phyloP scores from a whole-genome alignment of 139 green algal genomes.

The Chlamydomonas sphaeroides region DNA sequence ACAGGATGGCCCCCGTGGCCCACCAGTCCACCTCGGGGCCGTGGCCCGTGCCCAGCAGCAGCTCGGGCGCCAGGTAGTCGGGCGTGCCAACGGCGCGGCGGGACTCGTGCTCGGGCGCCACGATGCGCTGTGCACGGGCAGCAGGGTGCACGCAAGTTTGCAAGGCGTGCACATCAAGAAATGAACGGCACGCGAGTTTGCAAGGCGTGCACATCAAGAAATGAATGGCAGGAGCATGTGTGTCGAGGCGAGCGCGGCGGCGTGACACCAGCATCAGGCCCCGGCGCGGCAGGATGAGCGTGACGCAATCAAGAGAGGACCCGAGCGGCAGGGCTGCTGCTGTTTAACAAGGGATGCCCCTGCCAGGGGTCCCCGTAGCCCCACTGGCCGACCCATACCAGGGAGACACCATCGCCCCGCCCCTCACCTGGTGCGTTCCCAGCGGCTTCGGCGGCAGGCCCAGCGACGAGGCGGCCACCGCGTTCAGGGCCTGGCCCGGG shows the following conservation, averaged over 20 bases:
- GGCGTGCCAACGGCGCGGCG: slow-evolving; percentile 86
- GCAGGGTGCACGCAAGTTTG: background rate
- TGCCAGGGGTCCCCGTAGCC: too few relatives aligned
- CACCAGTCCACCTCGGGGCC: slow-evolving; percentile 93
- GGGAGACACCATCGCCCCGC: too few relatives aligned
- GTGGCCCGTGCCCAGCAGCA: slow-evolving; percentile 79
- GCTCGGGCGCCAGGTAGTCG: slow-evolving; percentile 96
- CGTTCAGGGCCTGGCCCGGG: background rate
- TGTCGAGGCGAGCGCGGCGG: too few relatives aligned
- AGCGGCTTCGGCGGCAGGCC: slow-evolving; percentile 3
- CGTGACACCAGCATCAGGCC: too few relatives aligned
- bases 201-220: too few relatives aligned
- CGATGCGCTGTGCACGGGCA: slow-evolving; percentile 33
- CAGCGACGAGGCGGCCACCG: background rate
- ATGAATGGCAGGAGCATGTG: too few relatives aligned
- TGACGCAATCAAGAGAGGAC: too few relatives aligned
- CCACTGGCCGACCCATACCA: too few relatives aligned
- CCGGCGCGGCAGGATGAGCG: too few relatives aligned
- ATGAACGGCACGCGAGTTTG: too few relatives aligned
- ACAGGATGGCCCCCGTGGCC: slow-evolving; percentile 89
- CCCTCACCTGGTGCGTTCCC: slow-evolving; percentile 28
- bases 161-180: background rate
- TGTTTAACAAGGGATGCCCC: too few relatives aligned
- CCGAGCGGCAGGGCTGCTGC: too few relatives aligned
- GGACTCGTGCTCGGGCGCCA: slow-evolving; percentile 49